phyloP scores from a whole-genome alignment of 148 eudicot genomes.

The Suaeda aralocaspica region DNA sequence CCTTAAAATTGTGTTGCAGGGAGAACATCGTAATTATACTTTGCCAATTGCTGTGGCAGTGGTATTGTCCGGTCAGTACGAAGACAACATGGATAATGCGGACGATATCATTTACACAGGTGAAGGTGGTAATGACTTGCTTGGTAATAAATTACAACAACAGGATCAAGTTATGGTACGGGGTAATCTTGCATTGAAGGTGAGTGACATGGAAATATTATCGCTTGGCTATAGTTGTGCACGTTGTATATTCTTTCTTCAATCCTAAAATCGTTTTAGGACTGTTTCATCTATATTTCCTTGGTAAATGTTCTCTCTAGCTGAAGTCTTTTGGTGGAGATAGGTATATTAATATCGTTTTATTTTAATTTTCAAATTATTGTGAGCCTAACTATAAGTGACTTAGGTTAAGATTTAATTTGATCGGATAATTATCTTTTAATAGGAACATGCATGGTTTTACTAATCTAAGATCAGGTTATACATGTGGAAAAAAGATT shows the following conservation, averaged over 20 bases:
- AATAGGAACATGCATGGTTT: no score
- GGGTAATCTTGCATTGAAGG: slow-evolving; percentile 76
- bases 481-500: no score
- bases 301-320: no score
- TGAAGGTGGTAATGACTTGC: slow-evolving; percentile 64
- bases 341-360: no score
- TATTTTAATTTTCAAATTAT: no score
- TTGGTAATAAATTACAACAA: slow-evolving; percentile 52
- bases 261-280: neutral
- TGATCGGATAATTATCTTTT: no score
- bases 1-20: slow-evolving; percentile 18
- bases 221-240: neutral
- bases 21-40: slow-evolving; percentile 27
- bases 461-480: no score
- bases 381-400: no score
- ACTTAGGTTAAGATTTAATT: no score
- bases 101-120: slow-evolving; percentile 70
- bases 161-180: slow-evolving; percentile 48
- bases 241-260: neutral
- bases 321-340: no score
- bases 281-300: neutral
- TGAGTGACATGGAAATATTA: slow-evolving; percentile 14
- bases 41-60: slow-evolving; percentile 60
- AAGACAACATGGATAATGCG: slow-evolving; percentile 59
- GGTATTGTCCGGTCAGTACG: slow-evolving; percentile 77